Base-by-base conservation (phyloP, 2,329 filamentous ascomycete genomes). In the Helicocarpus griseus region DNA sequence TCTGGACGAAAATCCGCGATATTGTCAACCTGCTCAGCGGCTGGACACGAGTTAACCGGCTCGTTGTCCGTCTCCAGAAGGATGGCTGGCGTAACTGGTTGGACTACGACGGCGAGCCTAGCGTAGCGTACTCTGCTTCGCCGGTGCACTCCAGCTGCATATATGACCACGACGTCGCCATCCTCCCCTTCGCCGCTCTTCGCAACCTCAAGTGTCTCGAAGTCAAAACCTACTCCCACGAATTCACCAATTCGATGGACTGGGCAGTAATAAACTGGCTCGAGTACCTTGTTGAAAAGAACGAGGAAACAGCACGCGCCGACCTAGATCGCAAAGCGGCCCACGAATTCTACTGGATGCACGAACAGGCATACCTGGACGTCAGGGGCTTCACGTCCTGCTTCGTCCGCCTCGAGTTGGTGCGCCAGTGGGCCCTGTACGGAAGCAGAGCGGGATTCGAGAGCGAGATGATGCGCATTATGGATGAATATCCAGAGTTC, bases 31-130 rank as follows among this genome's bases (percentile, higher is more conserved):
- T 45, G 43, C 31, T 45, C 43, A 13, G 43, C 26, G 17, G 43
- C n/a, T 24, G 43, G 17, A 41, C 39, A 22, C 39, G 26, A 17
- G 31, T 45, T 26, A 45, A 45, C 22, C 17, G 19, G 5, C 6
- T 45, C 14, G 14, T 45, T 26, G 47, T 53, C 40, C 22, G 48
- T 22, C 48, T 48, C 22, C 40, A 47, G 28, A 38, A 38, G n/a
- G 35, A 28, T 5, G 31, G 40, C 33, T 19, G 22, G 7, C 29
- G 13, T 21, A 36, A 48, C 13, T 48, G 35, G 47, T 17, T 29
- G 5, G 39, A 41, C n/a, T 5, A 14, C 4, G 13, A 24, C 21
- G 21, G 26, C 4, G 22, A 14, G 39, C 39, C 39, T 3, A 41
- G 39, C 39, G n/a, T 13, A 22, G 21, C 39, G 5, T 41, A 41